Conservation (phyloP, 148 eudicot species). For the Chenopodium berlandieri region DNA sequence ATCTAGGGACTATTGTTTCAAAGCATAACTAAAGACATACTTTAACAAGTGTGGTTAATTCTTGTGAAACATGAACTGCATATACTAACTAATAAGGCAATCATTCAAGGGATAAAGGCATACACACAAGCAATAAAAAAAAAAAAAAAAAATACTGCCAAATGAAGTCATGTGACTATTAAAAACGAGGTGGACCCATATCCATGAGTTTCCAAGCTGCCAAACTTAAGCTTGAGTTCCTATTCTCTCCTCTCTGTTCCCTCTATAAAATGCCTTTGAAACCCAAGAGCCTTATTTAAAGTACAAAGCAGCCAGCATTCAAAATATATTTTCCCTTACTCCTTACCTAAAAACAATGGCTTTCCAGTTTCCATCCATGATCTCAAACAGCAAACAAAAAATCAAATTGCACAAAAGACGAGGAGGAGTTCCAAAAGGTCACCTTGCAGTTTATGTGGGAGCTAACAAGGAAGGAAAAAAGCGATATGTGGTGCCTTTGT, state of each 20-base stretch:
- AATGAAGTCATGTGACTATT: background rate
- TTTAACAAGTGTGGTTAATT: background rate
- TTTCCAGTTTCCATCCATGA: conserved; percentile 30
- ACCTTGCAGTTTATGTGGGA: conserved; percentile 49
- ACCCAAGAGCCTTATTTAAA: background rate
- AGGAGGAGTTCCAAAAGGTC: conserved; percentile 41
- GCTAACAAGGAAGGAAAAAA: conserved; percentile 29
- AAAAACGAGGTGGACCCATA: background rate
- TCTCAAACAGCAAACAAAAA: conserved; percentile 29
- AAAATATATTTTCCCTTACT: background rate
- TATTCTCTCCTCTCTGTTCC: background rate
- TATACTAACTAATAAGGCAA: background rate
- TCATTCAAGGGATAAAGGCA: background rate
- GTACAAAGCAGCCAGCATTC: background rate
- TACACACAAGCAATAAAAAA: background rate
- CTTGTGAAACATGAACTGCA: background rate
- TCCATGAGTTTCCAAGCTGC: conserved; percentile 4
- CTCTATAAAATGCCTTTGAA: background rate
- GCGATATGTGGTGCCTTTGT: conserved; percentile 41
- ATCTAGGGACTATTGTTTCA: background rate
- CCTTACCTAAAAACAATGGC: conserved; percentile 16
- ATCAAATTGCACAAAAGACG: conserved; percentile 21
- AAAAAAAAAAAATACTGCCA: background rate
- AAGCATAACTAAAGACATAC: background rate
- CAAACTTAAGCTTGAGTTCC: background rate